phyloP scores from a whole-genome alignment of 441 rosid species.

The Aleurites moluccanus region DNA sequence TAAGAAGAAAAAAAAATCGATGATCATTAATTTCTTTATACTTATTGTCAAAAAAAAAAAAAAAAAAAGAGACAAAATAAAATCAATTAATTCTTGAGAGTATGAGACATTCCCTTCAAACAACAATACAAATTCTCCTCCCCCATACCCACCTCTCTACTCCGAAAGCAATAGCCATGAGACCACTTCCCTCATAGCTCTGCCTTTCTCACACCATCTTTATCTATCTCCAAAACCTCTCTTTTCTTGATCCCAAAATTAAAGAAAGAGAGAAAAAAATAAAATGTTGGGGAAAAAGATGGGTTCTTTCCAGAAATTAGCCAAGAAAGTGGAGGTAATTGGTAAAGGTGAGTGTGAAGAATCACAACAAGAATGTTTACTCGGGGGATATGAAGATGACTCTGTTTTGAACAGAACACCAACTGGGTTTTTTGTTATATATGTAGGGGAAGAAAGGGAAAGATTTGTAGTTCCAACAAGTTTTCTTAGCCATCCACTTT shows the following conservation, averaged over 20 bases:
- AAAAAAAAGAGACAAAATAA: not conserved
- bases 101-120: slow-evolving; percentile 23
- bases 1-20: not conserved
- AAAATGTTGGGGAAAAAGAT: slow-evolving; percentile 67
- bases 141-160: not conserved
- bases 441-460: slow-evolving; percentile 69
- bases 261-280: not conserved
- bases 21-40: slow-evolving; percentile 14
- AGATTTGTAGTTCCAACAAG: slow-evolving; percentile 70
- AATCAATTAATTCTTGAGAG: slow-evolving; percentile 15
- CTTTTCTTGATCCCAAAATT: not conserved
- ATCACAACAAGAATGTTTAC: slow-evolving; percentile 45
- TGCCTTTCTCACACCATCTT: not conserved
- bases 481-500: slow-evolving; percentile 66
- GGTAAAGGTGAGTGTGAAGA: slow-evolving; percentile 28
- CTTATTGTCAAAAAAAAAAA: too few species aligned
- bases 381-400: slow-evolving; percentile 34
- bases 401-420: slow-evolving; percentile 41
- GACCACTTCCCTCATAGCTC: not conserved
- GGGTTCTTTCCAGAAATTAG: slow-evolving; percentile 70
- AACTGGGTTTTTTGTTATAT: slow-evolving; percentile 63
- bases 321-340: slow-evolving; percentile 61
- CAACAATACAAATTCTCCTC: slow-evolving; percentile 11
- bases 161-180: slow-evolving; percentile 9
- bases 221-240: not conserved